phyloP scores from a whole-genome alignment of 176 grass and related monocot species.

The Zizania latifolia region DNA sequence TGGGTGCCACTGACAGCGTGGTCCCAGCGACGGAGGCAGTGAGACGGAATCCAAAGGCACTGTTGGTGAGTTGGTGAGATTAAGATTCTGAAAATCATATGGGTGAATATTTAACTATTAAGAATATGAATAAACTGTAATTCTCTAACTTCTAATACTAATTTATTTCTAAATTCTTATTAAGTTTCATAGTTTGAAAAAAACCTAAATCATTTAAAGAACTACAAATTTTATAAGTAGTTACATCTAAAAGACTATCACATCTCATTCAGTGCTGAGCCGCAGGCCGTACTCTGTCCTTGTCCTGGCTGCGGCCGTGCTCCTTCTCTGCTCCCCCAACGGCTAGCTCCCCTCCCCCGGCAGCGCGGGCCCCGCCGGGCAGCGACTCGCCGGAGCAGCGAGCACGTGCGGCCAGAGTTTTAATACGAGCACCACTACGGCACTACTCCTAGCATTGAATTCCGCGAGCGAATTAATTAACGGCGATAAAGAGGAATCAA shows the following conservation, averaged over 20 bases:
- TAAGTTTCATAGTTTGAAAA: no score
- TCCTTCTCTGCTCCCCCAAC: constrained; percentile 5
- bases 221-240: no score
- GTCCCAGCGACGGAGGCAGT: neutral
- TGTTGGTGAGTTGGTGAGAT: no score
- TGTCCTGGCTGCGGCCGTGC: neutral
- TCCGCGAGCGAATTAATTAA: constrained; percentile 14
- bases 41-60: constrained; percentile 29
- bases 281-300: constrained; percentile 1
- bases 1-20: neutral
- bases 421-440: no score
- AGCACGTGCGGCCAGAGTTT: constrained; percentile 32
- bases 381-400: neutral
- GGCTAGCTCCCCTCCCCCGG: constrained; percentile 26
- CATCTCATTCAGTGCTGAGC: constrained; percentile 23
- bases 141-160: no score
- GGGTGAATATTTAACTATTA: no score
- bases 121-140: no score
- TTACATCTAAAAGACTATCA: no score
- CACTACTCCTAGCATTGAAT: neutral
- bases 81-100: no score
- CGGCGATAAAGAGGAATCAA: neutral
- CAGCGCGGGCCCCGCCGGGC: neutral
- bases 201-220: no score
- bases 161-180: no score